Evolutionary conservation across 1,139 yeast genomes (phyloP), one percentile per base, ranked within the genome.

Genomic region (Hyphopichia buzzinii): DNA sequence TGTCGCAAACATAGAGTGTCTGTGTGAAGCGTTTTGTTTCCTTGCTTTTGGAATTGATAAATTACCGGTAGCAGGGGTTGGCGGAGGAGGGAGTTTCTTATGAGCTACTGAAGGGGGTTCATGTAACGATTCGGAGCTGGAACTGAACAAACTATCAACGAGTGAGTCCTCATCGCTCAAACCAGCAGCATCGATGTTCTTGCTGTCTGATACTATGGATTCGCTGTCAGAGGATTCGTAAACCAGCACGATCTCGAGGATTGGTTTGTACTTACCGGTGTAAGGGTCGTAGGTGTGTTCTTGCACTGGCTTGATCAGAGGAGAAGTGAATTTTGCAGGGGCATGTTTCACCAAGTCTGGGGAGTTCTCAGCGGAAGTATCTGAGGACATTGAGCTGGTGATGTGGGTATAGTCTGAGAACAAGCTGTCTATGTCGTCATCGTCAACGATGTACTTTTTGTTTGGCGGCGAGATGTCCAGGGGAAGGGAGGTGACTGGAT

Each of bases 371-470:
- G 23, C 23, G 8, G 23, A 19, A 10, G 23, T 19, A 10, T 6
- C 23, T 19, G 6, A 10, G 8, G 23, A 19, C 23, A 10, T 6
- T n/a, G n/a, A n/a, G n/a, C n/a, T n/a, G n/a, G n/a, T n/a, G n/a
- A n/a, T n/a, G 23, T 19, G 21, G 15, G 12, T 6, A 13, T 22
- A 22, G 30, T 46, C 46, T 6, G 58, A 55, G 33, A 57, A 55
- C 28, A 59, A 43, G 37, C 60, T 55, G 35, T 59, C 62, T 11
- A 42, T 41, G 26, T 49, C 31, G 13, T 31, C 33, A 24, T 29
- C 30, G 17, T 29, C 41, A 24, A 33, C 36, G 17, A 32, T 26
- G 26, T 36, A 25, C 19, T 35, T 21, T 12, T 26, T 29, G n/a
- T 39, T 23, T 4, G 16, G 8, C 13, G 33, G 19, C 12, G 15